Percentiles rank a stretch among this genome's conserved stretches.
These are phyloP conservation scores for Penicillium parvum DNA, from an alignment of 495 filamentous ascomycete species.

Conservation along the genomic window DNA sequence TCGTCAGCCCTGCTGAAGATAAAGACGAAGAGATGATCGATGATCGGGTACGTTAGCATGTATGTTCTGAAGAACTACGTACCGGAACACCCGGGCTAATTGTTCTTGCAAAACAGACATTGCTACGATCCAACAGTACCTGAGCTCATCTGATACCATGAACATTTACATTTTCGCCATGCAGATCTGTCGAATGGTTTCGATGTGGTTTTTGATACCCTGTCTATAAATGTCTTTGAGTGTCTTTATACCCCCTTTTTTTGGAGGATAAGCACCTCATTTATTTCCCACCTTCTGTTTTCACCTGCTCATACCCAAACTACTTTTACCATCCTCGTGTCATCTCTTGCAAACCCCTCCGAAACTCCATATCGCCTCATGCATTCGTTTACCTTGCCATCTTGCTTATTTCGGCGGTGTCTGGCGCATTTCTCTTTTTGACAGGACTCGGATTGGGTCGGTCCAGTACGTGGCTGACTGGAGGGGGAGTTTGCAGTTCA, in stretches of 20 bases:
- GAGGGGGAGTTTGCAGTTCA: conserved; percentile 24
- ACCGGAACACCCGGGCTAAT: conserved; percentile 19
- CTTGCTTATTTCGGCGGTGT: conserved; percentile 18
- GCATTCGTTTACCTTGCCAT: conserved; percentile 30
- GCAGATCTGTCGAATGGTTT: conserved; percentile 21
- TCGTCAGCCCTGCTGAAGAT: conserved; percentile 59
- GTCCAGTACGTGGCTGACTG: conserved; percentile 18
- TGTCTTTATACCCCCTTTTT: conserved; percentile 1
- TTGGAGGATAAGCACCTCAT: conserved; percentile 4
- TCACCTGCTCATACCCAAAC: conserved; percentile 20
- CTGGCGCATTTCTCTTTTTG: conserved; percentile 20
- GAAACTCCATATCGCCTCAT: conserved; percentile 5
- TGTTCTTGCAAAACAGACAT: conserved; percentile 16
- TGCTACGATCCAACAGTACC: conserved; percentile 42
- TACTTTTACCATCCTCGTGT: conserved; percentile 5
- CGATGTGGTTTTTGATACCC: conserved; percentile 26
- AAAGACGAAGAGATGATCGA: conserved; percentile 63
- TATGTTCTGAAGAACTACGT: conserved; percentile 8
- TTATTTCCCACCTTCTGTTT: conserved; percentile 10
- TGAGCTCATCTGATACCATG: conserved; percentile 18
- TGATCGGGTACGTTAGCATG: conserved; percentile 59
- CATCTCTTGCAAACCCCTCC: not conserved
- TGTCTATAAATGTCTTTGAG: conserved; percentile 28
- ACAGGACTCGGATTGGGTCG: conserved; percentile 18
- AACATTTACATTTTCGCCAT: conserved; percentile 15